Evolutionary conservation across 805 yeast genomes (phyloP), one percentile per base, ranked within the genome.

Genomic region (Nematodospora valgi): DNA sequence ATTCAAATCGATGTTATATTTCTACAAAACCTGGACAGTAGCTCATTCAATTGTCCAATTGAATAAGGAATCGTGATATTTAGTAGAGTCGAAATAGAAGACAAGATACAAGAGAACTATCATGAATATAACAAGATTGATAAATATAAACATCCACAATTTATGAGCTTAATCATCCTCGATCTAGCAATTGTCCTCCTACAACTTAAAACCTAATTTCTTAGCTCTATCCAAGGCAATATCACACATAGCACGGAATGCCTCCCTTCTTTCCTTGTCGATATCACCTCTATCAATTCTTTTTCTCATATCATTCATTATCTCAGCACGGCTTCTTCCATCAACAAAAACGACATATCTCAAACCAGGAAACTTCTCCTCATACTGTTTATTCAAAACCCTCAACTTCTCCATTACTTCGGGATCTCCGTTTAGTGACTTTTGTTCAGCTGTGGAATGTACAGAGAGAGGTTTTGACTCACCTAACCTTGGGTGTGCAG

Each of bases 401-500:
- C 58, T 57, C 35, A 89, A 68, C 46, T 63, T 64, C 19, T 49
- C 51, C 1, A 79, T 70, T 42, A 80, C 79, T 38, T 72, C 62
- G 7, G 71, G 52, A 4, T 67, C 68, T 0, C 70, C 64, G 38
- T 66, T 65, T 24, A 88, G 65, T 9, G 81, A 75, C 39, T 70
- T 73, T 54, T 88, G 96, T 57, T 88, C 97, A 4, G 61, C 54
- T 16, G 69, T 62, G 2, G 95, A 84, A 49, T 84, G 89, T 4
- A 58, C 64, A 6, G 86, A 82, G 20, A 86, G 64, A 29, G 47
- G 41, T 52, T 59, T 46, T 3, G 78, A 67, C 3, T 84, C 85
- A 0, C 97, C 97, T 12, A 88, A 64, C 37, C 96, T 68, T 12
- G 97, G 97, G 59, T 88, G 97, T 0, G 96, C 95, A 1, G 86